Conservation (phyloP, 2,329 filamentous ascomycete genomes). For the Alternaria ventricosa region DNA sequence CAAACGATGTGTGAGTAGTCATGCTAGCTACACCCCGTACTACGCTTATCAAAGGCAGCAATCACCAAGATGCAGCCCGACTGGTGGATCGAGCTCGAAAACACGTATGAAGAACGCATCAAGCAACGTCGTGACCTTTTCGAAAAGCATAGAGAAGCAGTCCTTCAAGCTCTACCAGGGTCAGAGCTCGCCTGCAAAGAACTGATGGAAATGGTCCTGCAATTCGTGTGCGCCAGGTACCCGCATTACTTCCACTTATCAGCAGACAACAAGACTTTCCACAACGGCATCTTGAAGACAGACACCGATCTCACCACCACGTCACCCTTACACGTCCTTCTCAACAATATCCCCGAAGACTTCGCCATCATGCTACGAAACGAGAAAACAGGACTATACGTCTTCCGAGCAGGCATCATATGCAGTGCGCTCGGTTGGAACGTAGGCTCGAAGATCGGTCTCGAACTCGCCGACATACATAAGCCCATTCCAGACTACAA, state of each 20-base stretch:
- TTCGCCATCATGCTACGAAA: constrained; percentile 79
- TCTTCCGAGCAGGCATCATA: constrained; percentile 76
- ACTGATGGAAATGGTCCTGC: constrained; percentile 83
- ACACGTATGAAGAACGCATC: constrained; percentile 71
- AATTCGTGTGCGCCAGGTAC: constrained; percentile 80
- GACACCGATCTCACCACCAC: constrained; percentile 66
- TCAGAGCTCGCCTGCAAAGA: constrained; percentile 83
- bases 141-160: constrained; percentile 65
- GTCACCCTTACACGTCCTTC: constrained; percentile 71
- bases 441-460: constrained; percentile 74
- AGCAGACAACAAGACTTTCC: constrained; percentile 61
- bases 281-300: constrained; percentile 72
- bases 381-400: constrained; percentile 73
- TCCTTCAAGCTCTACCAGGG: constrained; percentile 74
- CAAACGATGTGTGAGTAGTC: constrained; percentile 82
- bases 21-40: not conserved
- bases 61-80: constrained; percentile 78
- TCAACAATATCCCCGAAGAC: constrained; percentile 84
- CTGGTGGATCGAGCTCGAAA: constrained; percentile 90
- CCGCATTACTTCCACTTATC: constrained; percentile 73
- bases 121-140: constrained; percentile 72
- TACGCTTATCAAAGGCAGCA: constrained; percentile 56
- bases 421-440: constrained; percentile 86
- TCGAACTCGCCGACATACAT: constrained; percentile 75
- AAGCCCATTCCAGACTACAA: constrained; percentile 79